A percentile compares a stretch with the other conserved stretches of the same genome.
phyloP scores from a whole-genome alignment of 495 filamentous ascomycete species.

The Cercophora newfieldiana region DNA sequence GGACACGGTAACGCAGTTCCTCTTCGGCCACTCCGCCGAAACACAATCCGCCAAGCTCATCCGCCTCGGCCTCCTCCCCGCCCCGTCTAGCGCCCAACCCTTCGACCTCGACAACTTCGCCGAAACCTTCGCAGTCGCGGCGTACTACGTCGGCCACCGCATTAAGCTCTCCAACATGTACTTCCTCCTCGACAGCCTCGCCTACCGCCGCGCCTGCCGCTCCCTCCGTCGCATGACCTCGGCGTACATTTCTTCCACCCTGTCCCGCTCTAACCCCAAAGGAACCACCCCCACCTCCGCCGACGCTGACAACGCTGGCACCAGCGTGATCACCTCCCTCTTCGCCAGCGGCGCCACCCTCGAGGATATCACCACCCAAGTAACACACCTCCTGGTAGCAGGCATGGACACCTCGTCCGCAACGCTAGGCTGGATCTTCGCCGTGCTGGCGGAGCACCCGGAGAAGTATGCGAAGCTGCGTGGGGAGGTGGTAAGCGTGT shows the following conservation, averaged over 20 bases:
- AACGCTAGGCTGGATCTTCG: constrained; percentile 11
- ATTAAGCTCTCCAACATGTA: constrained; percentile 20
- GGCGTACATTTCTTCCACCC: too few relatives aligned
- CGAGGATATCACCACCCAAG: constrained; percentile 11
- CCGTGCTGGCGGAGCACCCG: constrained; percentile 3
- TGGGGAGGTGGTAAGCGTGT: background rate
- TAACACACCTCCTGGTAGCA: constrained; percentile 9
- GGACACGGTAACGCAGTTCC: constrained; percentile 18
- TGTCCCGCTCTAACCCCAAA: too few relatives aligned
- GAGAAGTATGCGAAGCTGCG: background rate
- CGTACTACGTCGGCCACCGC: constrained; percentile 10
- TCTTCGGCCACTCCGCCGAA: constrained; percentile 15
- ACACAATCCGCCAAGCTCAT: constrained; percentile 4
- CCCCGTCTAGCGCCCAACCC: too few relatives aligned
- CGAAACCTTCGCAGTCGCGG: constrained; percentile 15
- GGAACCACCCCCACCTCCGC: too few relatives aligned
- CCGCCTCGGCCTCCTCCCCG: too few relatives aligned
- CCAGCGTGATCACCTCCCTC: too few relatives aligned
- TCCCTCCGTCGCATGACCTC: too few relatives aligned
- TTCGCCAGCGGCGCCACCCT: background rate
- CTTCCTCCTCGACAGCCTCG: constrained; percentile 10
- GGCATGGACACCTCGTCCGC: constrained; percentile 14
- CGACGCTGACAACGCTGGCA: too few relatives aligned
- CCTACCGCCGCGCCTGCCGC: constrained; percentile 10
- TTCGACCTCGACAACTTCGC: constrained; percentile 15